Evolutionary conservation across 2,329 filamentous ascomycete species (phyloP), one percentile per base, ranked within the genome.

Genomic region (Fonsecaea pedrosoi): DNA sequence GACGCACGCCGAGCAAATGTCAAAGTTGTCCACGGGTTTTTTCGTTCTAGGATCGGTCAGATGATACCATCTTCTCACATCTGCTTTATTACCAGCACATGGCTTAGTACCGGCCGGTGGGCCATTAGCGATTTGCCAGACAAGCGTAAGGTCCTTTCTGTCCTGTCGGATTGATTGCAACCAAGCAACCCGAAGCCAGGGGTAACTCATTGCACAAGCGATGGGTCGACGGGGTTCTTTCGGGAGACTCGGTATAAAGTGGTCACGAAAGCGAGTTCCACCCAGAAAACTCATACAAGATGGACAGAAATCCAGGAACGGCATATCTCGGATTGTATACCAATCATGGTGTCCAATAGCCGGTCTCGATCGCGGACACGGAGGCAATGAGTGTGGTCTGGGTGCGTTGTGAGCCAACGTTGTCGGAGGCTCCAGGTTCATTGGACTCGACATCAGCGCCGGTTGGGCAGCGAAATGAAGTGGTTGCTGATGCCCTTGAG

Each of bases 101-200:
- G 85, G 75, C 77, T 83, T 73, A 71, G 84, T 80, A 32, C 81
- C 84, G 4, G 85, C 83, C 1, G 85, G 81, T 45, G 92, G 85
- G 9, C 86, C 84, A 4, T 90, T 88, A 30, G 48, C 66, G 38
- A 97, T 83, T 42, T 86, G 85, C 66, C 90, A 86, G 35, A 97
- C 83, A 4, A 96, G 79, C 12, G 86, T 85, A 48, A 95, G 80
- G 70, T 92, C 88, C 2, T 85, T 82, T 18, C 86, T 82, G 12
- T 87, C 80, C 71, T 92, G 87, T 77, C 93, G 92, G 60, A 91
- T 81, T 1, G 89, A 94, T 69, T 96, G 83, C 2, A 94, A 83
- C 87, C 91, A 96, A 0, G 93, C 93, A 45, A 97, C 87, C 34
- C 92, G 88, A 73, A 92, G 90, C 92, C 93, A 97, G 0, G 90